A percentile compares a stretch with the other conserved stretches of the same genome.
Evolutionary conservation across 192 early-diverging fungal genomes (phyloP).

Genomic region (Linnemannia hyalina): DNA sequence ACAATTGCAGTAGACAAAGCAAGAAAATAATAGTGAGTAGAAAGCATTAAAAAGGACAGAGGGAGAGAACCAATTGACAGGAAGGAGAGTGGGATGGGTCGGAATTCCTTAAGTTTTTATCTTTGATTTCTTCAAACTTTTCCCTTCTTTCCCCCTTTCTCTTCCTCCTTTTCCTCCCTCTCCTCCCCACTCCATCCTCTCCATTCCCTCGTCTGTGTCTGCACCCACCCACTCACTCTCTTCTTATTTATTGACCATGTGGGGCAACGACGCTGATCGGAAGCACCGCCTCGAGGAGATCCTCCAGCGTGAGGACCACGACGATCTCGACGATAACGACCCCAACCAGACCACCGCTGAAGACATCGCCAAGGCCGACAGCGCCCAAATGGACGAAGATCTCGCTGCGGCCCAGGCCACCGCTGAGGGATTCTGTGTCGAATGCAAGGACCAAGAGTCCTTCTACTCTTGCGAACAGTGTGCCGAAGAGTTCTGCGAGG

Average conservation of each 20-base stretch:
- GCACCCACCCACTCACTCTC: constrained; percentile 5
- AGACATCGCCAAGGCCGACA: constrained; percentile 19
- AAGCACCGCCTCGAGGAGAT: constrained; percentile 57
- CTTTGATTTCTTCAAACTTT: neutral
- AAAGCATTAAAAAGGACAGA: no score
- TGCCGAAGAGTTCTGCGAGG: constrained; percentile 90
- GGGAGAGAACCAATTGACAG: no score
- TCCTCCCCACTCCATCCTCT: neutral
- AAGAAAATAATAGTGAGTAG: no score
- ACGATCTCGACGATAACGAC: constrained; percentile 54
- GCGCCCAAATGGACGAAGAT: constrained; percentile 37
- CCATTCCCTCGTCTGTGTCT: neutral
- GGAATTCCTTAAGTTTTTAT: neutral
- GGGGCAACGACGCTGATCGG: constrained; percentile 46
- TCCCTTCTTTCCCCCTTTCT: neutral
- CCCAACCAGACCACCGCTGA: neutral
- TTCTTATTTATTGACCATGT: constrained; percentile 11
- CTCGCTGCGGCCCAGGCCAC: constrained; percentile 56
- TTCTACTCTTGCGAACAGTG: constrained; percentile 85
- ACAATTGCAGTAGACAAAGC: no score
- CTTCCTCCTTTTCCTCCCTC: neutral
- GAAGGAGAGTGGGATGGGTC: no score
- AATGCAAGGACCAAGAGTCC: constrained; percentile 86
- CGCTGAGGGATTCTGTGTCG: constrained; percentile 86
- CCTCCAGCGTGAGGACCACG: constrained; percentile 44